Conservation (phyloP, 352 stramenopile genomes). For the Blastocystis sp. region DNA sequence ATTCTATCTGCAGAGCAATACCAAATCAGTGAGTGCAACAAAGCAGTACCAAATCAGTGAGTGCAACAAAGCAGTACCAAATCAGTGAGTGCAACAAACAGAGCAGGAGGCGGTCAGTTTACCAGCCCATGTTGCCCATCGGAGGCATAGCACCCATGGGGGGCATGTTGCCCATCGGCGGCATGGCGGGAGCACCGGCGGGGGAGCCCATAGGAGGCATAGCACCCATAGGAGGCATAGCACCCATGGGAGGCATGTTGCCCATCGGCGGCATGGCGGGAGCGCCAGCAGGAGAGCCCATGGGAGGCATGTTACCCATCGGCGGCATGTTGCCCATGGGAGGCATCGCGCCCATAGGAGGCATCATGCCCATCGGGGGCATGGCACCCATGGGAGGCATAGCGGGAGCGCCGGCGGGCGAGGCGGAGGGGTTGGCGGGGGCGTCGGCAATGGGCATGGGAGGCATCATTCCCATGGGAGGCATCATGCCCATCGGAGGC, state of each 20-base stretch:
- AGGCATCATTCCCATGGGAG: conserved; percentile 65
- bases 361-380: background rate
- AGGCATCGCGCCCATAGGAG: background rate
- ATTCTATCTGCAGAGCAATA: conserved; percentile 13
- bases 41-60: conserved; percentile 23
- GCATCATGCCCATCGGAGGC: conserved; percentile 68
- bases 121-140: conserved; percentile 64
- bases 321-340: conserved; percentile 30
- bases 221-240: conserved; percentile 52
- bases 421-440: conserved; percentile 30
- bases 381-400: conserved; percentile 38
- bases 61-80: background rate
- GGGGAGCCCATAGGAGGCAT: conserved; percentile 64
- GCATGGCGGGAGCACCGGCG: conserved; percentile 12
- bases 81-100: conserved; percentile 46
- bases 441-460: conserved; percentile 68
- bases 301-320: conserved; percentile 66
- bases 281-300: conserved; percentile 38
- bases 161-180: conserved; percentile 67
- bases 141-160: conserved; percentile 67
- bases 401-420: conserved; percentile 5
- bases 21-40: background rate
- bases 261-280: conserved; percentile 53
- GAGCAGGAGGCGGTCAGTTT: conserved; percentile 1
- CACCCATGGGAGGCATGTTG: conserved; percentile 58